Conservation (phyloP, 495 filamentous ascomycete species). For the Friedmanniomyces simplex region DNA sequence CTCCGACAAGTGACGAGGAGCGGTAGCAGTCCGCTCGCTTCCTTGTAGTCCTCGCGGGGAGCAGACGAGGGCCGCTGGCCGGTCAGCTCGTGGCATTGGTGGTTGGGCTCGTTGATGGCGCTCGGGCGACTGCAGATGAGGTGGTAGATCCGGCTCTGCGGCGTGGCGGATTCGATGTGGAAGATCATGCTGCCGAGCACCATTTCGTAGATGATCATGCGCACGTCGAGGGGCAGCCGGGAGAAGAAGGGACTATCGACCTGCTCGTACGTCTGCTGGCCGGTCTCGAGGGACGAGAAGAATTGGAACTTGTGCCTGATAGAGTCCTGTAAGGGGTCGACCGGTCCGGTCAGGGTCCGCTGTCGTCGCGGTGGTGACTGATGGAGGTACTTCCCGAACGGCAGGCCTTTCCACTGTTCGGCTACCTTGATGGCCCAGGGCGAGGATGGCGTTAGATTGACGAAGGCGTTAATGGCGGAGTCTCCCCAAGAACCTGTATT, state of each 20-base stretch:
- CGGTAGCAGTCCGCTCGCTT: constrained; percentile 19
- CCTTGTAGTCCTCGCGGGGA: constrained; percentile 11
- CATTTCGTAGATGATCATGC: constrained; percentile 22
- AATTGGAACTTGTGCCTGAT: constrained; percentile 5
- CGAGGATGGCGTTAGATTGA: constrained; percentile 8
- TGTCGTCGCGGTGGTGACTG: constrained; percentile 7
- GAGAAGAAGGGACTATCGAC: constrained; percentile 6
- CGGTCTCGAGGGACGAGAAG: background rate
- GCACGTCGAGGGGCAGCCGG: constrained; percentile 20
- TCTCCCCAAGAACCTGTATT: constrained; percentile 4
- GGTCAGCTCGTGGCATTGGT: constrained; percentile 5
- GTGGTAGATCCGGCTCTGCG: constrained; percentile 10
- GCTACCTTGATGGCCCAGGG: constrained; percentile 10
- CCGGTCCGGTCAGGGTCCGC: constrained; percentile 14
- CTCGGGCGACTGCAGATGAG: constrained; percentile 14
- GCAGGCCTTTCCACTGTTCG: constrained; percentile 13
- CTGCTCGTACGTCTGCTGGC: constrained; percentile 8
- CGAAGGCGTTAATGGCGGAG: constrained; percentile 12
- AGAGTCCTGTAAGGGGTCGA: background rate
- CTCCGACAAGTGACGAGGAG: constrained; percentile 26
- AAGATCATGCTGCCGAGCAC: constrained; percentile 16
- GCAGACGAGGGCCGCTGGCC: constrained; percentile 1
- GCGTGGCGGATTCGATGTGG: constrained; percentile 13
- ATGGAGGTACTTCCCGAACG: constrained; percentile 14
- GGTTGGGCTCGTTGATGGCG: constrained; percentile 6